Base-by-base conservation (phyloP, 1,284 basidiomycete genomes). In the Quambalaria eucalypti region DNA sequence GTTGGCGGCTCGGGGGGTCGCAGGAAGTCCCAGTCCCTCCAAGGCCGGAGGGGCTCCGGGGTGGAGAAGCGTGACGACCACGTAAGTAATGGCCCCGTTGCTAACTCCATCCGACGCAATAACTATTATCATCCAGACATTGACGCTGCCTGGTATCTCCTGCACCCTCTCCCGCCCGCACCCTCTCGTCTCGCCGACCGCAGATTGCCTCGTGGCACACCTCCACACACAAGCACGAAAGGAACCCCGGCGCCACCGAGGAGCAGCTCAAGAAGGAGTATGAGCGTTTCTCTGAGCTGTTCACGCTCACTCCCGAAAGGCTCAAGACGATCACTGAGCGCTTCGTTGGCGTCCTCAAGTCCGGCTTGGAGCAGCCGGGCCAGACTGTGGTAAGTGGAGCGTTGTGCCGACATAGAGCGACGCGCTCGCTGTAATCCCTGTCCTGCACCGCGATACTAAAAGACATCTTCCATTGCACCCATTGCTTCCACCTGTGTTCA, bases 331-430 rank as follows among this genome's bases (percentile, higher is more conserved):
- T 99, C 75, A 90, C 92, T 28, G 87, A 95, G 71, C 87, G 90
- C 1, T 95, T 99, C 79, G 86, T 91, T 76, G 90, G 93, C 55
- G 85, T 88, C 0, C 82, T 99, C 25, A 90, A 95, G 70, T 78
- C 83, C 21, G 93, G 93, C 21, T 80, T 99, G 51, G 80, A 87
- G 65, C 87, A 93, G 78, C 79, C 82, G 30, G 83, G 84, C 16
- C 88, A 97, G 79, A 81, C 88, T 50, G 92, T 98, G 74, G n/a
- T n/a, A n/a, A n/a, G n/a, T n/a, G n/a, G n/a, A n/a, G n/a, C n/a
- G 90, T 93, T n/a, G n/a, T n/a, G n/a, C n/a, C n/a, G n/a, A n/a
- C n/a, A n/a, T 28, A 9, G 29, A 7, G 33, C 14, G 48, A n/a
- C 12, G 8, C n/a, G 12, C 7, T 4, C 1, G 48, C 14, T 12